Conservation (phyloP, 352 stramenopile genomes). For the Pythium utonaiense region DNA sequence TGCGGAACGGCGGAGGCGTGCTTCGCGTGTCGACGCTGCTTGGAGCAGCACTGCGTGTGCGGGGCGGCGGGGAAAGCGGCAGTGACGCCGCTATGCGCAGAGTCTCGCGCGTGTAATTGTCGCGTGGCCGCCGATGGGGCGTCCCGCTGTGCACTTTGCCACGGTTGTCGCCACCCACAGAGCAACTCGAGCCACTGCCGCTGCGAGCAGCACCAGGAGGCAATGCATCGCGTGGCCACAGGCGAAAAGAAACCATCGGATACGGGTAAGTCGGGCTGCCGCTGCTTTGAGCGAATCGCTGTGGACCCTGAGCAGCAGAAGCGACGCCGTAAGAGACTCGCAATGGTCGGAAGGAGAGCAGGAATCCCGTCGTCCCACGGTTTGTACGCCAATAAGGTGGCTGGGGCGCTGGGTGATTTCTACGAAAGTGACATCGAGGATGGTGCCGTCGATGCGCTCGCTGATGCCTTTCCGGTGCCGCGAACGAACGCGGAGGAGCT, state of each 20-base stretch:
- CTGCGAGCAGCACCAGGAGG: constrained; percentile 43
- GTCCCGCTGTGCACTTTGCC: constrained; percentile 46
- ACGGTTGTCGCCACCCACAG: constrained; percentile 41
- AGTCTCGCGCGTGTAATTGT: constrained; percentile 70
- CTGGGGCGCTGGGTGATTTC: constrained; percentile 3
- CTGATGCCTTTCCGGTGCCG: neutral
- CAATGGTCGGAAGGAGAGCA: neutral
- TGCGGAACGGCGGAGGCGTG: constrained; percentile 49
- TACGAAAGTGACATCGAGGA: constrained; percentile 5
- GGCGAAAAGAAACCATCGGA: constrained; percentile 1
- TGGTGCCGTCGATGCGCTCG: neutral
- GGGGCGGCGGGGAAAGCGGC: constrained; percentile 23
- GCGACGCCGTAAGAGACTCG: constrained; percentile 2
- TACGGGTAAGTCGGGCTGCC: neutral
- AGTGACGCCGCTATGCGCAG: constrained; percentile 34
- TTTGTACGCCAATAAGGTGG: constrained; percentile 13
- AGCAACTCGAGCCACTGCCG: constrained; percentile 47
- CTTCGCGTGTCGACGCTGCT: constrained; percentile 45
- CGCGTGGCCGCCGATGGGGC: constrained; percentile 19
- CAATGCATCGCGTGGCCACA: neutral
- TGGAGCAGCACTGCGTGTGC: constrained; percentile 62
- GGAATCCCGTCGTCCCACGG: constrained; percentile 9
- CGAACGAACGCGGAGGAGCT: constrained; percentile 10
- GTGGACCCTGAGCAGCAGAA: neutral
- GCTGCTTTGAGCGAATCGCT: constrained; percentile 2